phyloP scores from a whole-genome alignment of 305 asterid genomes.

The Fraxinus xanthoxyloides region DNA sequence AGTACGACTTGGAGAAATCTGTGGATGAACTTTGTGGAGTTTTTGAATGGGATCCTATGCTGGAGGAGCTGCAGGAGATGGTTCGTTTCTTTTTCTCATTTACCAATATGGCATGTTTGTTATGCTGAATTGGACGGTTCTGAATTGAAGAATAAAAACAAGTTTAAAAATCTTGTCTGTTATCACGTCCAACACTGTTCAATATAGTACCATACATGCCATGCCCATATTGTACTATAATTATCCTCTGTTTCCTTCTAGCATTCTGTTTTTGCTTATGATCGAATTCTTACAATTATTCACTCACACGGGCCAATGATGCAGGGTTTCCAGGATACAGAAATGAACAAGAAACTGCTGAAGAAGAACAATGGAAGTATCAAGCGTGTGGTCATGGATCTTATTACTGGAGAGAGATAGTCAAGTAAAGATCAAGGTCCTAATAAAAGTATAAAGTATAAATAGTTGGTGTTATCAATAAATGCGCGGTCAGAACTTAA shows the following conservation, averaged over 20 bases:
- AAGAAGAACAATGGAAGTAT: constrained; percentile 84
- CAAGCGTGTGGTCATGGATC: constrained; percentile 88
- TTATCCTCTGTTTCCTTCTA: not conserved
- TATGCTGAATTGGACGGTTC: not conserved
- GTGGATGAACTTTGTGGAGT: constrained; percentile 72
- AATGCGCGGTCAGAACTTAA: not conserved
- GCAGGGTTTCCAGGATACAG: constrained; percentile 68
- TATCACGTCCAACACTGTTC: not conserved
- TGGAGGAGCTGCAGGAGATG: constrained; percentile 79
- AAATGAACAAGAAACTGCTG: constrained; percentile 59
- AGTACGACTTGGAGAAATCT: constrained; percentile 62
- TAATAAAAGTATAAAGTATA: not conserved
- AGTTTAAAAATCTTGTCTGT: not conserved
- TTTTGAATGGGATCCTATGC: constrained; percentile 76
- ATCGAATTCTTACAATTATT: not conserved
- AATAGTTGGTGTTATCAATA: not conserved
- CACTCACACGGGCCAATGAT: constrained; percentile 1
- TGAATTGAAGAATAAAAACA: not conserved
- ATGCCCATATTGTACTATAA: not conserved
- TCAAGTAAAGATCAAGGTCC: not conserved
- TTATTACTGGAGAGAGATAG: constrained; percentile 49
- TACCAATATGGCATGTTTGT: not conserved
- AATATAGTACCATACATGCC: not conserved
- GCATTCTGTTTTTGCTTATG: not conserved
- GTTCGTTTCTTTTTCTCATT: constrained; percentile 32